These are phyloP conservation scores for Penstemon eatonii DNA, from an alignment of 257 asterid genomes.

Conservation along the genomic window DNA sequence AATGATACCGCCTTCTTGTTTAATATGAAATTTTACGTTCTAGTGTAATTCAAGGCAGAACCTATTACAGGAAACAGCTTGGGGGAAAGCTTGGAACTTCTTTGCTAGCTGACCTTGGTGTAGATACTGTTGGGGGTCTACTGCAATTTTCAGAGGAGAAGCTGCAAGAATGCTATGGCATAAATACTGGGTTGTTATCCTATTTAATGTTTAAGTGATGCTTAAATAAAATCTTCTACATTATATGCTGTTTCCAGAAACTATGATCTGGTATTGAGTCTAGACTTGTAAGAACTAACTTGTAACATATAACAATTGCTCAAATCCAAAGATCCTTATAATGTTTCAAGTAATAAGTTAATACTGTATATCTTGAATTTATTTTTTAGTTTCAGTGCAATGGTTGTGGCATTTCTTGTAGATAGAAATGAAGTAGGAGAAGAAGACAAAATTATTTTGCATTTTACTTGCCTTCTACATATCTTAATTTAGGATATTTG, in stretches of 20 bases:
- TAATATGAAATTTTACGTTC: constrained; percentile 12
- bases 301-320: background rate
- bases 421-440: background rate
- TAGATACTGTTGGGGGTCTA: constrained; percentile 86
- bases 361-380: constrained; percentile 18
- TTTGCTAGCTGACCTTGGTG: constrained; percentile 72
- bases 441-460: background rate
- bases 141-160: constrained; percentile 79
- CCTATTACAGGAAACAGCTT: constrained; percentile 82
- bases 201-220: constrained; percentile 19
- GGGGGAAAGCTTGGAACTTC: constrained; percentile 97
- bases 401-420: constrained; percentile 11
- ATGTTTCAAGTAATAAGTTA: constrained; percentile 11
- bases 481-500: constrained; percentile 3
- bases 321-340: constrained; percentile 4
- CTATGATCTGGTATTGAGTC: constrained; percentile 10
- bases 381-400: background rate
- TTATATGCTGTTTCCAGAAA: constrained; percentile 5
- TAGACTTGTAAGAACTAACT: constrained; percentile 8
- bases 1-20: constrained; percentile 18
- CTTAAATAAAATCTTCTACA: constrained; percentile 14
- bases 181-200: constrained; percentile 81
- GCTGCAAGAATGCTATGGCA: constrained; percentile 83
- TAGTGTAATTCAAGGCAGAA: constrained; percentile 10
- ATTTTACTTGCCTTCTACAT: background rate